Conservation (phyloP, 345 rosid genomes). For the Citrus reticulata region DNA sequence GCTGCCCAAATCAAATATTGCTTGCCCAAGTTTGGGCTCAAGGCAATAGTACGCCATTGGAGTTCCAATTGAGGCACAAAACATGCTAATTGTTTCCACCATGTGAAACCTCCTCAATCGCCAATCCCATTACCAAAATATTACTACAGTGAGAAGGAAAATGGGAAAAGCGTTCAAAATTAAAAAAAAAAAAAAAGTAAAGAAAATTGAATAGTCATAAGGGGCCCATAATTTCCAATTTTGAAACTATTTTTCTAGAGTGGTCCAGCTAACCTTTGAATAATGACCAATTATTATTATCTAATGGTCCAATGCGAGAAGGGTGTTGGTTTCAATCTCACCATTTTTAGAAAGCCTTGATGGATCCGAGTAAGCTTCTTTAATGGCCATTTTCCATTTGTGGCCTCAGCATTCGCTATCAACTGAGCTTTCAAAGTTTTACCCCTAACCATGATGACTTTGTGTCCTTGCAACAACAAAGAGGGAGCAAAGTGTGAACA, state of each 20-base stretch:
- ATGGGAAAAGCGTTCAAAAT: not conserved
- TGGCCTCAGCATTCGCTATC: constrained; percentile 18
- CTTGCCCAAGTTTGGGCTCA: constrained; percentile 15
- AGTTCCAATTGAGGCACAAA: constrained; percentile 4
- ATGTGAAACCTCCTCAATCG: not conserved
- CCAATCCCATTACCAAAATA: not conserved
- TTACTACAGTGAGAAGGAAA: constrained; percentile 2
- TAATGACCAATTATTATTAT: constrained; percentile 13
- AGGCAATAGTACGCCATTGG: not conserved
- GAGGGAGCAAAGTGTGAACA: constrained; percentile 18
- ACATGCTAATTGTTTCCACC: not conserved
- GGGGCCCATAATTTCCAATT: not conserved
- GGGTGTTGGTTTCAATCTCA: constrained; percentile 23
- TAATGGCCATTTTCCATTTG: constrained; percentile 22
- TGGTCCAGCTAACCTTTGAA: constrained; percentile 15
- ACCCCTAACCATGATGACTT: constrained; percentile 12
- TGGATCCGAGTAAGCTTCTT: constrained; percentile 12
- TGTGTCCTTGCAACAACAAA: constrained; percentile 10
- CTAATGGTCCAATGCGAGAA: not conserved
- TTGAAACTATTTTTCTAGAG: not conserved
- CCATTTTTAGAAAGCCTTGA: constrained; percentile 21
- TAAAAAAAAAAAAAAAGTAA: not conserved
- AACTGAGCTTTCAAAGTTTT: constrained; percentile 12
- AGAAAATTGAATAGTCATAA: not conserved
- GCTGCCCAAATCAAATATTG: not conserved